phyloP scores from a whole-genome alignment of 2,329 filamentous ascomycete species.

The Botrytis medusae region DNA sequence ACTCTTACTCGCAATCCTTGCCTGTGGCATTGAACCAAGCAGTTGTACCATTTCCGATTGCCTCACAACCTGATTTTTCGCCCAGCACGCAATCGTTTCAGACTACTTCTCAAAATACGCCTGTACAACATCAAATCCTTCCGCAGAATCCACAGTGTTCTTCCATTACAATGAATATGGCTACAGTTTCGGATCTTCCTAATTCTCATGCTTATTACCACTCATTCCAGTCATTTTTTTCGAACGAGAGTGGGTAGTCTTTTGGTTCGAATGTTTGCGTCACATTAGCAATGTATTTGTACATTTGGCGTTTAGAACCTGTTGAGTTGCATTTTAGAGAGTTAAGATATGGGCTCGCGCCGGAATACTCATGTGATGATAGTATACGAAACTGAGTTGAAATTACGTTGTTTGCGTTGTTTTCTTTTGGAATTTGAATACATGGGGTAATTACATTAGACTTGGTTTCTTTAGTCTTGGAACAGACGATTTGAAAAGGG shows the following conservation, averaged over 20 bases:
- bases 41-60: neutral
- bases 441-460: neutral
- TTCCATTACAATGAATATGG: neutral
- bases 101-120: neutral
- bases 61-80: neutral
- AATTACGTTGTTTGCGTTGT: neutral
- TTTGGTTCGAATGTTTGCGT: neutral
- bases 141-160: neutral
- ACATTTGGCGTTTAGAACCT: too few relatives aligned
- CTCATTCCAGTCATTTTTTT: neutral
- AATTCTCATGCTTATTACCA: neutral
- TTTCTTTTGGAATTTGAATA: neutral
- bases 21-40: neutral
- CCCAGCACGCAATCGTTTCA: neutral
- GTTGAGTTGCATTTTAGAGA: neutral
- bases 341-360: neutral
- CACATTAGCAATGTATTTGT: too few relatives aligned
- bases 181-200: neutral
- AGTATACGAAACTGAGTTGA: neutral
- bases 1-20: neutral
- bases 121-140: neutral
- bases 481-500: neutral
- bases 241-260: neutral
- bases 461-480: neutral
- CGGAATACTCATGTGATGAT: neutral